Base-by-base conservation (phyloP, 192 early-diverging fungal species). In the Mortierella hygrophila region DNA sequence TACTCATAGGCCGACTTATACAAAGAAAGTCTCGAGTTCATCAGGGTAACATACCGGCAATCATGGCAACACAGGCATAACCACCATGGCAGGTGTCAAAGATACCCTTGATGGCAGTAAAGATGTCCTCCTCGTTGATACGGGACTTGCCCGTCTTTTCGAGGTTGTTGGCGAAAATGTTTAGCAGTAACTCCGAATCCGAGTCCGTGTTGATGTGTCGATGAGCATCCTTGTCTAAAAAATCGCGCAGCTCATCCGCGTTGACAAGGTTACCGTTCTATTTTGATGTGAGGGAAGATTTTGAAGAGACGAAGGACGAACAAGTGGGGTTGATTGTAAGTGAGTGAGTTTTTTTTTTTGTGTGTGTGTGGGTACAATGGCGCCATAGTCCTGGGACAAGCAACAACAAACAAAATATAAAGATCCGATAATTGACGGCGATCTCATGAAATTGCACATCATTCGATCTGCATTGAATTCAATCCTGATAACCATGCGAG, bases 121-220 rank as follows among this genome's bases (percentile, higher is more conserved):
- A 99, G 79, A 98, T 97, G 91, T 99, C 98, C 88, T 99, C 96
- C 85, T 99, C 97, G 88, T 98, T 98, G 78, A 99, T 94, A 75
- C 98, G 87, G 82, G 96, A 94, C 90, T 99, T 99, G 84, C 96
- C 97, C 10, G 97, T 98, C 89, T 96, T 92, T 82, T 99, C 97
- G 79, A 99, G 92, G 90, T 99, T 94, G 89, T 98, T 92, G 75
- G 97, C 98, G 81, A 99, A 95, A 77, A 99, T 95, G 91, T 99
- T 99, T 40, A 99, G 92, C 80, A 99, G 91, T 42, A 99, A 89
- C 90, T 99, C 98, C 69, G 98, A 98, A 91, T 99, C 98, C 10
- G 98, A 99, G 85, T 99, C 97, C 20, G 98, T 99, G 91, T 99
- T 99, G 91, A 99, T 98, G 88, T 99, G 98, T 69, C 98, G 95